Evolutionary conservation across 2,329 filamentous ascomycete species (phyloP), one percentile per base, ranked within the genome.

Genomic region (Sordariomycetes sp.): DNA sequence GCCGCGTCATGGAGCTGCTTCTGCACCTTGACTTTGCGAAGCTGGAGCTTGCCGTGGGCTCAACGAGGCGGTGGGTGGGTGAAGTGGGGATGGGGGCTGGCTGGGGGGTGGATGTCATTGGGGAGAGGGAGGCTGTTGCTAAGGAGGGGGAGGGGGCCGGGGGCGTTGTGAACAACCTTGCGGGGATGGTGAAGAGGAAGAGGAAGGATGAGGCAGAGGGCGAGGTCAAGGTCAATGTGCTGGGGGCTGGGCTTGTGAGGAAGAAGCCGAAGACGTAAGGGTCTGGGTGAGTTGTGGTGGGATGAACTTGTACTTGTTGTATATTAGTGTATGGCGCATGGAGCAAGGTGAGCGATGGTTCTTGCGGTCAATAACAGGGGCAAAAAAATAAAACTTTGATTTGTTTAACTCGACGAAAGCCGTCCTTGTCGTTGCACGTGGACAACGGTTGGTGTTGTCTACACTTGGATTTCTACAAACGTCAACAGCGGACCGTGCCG

Each of bases 21-120:
- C 76, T 91, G 5, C 81, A 86, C 59, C 78, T 90, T 0, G 87
- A 90, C 67, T 94, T 94, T 68, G 76, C 81, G 1, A 85, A 78
- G 10, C 68, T 83, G 3, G 78, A 80, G 12, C 79, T 85, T 53
- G 84, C 86, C 0, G 73, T 72, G 1, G 74, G 75, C 35, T 89
- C 86, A 64, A 89, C 87, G 2, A 72, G 69, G 55, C 80, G 86
- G 56, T 94, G 88, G 87, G 75, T 84, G 51, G 76, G 76, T 15
- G 87, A 92, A 64, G 81, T 86, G 1, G 79, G 78, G 17, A 72
- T 75, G 58, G 76, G 77, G 0, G 68, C 72, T 1, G 63, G 67
- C 22, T 85, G 81, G 81, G 78, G 79, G 0, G 65, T 75, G 10
- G 68, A 71, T 0, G 69, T 85, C 1, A 65, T 68, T 3, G 83